Evolutionary conservation across 2,329 filamentous ascomycete genomes (phyloP).

Genomic region (Fusarium avenaceum): DNA sequence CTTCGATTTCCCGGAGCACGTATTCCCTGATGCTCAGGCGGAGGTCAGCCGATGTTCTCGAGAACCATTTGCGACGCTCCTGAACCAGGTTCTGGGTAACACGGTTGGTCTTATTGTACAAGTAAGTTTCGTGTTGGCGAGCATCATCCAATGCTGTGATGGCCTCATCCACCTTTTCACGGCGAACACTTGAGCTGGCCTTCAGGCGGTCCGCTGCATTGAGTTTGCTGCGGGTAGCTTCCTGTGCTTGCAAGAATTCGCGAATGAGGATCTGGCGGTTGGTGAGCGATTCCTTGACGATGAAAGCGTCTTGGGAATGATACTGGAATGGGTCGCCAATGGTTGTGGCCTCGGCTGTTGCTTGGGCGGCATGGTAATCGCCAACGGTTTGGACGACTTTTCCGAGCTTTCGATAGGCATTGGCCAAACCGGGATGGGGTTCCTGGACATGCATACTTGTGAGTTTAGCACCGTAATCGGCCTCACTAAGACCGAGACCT

Average conservation of each 20-base stretch:
- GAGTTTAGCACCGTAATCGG: slow-evolving; percentile 92
- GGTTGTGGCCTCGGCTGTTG: slow-evolving; percentile 94
- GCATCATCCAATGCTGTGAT: slow-evolving; percentile 92
- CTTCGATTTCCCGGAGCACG: slow-evolving; percentile 93
- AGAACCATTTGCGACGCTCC: slow-evolving; percentile 93
- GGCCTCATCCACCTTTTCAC: slow-evolving; percentile 98
- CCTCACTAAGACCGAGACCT: slow-evolving; percentile 93
- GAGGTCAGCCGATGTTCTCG: slow-evolving; percentile 86
- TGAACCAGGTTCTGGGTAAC: slow-evolving; percentile 90
- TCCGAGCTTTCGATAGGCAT: slow-evolving; percentile 94
- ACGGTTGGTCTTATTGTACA: slow-evolving; percentile 86
- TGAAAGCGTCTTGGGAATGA: slow-evolving; percentile 94
- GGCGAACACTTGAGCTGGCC: slow-evolving; percentile 84
- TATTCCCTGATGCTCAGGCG: slow-evolving; percentile 89
- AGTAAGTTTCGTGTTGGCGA: slow-evolving; percentile 81
- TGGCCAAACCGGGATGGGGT: slow-evolving; percentile 86
- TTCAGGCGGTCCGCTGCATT: slow-evolving; percentile 91
- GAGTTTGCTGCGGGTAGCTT: slow-evolving; percentile 83
- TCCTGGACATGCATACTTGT: slow-evolving; percentile 90
- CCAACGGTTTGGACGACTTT: slow-evolving; percentile 93
- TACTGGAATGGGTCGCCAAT: slow-evolving; percentile 94
- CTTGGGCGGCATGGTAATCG: slow-evolving; percentile 96
- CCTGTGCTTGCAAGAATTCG: slow-evolving; percentile 92
- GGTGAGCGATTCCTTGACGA: slow-evolving; percentile 97
- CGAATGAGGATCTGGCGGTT: slow-evolving; percentile 97